phyloP scores from a whole-genome alignment of 176 grass and related monocot species.

The Alloteropsis semialata region DNA sequence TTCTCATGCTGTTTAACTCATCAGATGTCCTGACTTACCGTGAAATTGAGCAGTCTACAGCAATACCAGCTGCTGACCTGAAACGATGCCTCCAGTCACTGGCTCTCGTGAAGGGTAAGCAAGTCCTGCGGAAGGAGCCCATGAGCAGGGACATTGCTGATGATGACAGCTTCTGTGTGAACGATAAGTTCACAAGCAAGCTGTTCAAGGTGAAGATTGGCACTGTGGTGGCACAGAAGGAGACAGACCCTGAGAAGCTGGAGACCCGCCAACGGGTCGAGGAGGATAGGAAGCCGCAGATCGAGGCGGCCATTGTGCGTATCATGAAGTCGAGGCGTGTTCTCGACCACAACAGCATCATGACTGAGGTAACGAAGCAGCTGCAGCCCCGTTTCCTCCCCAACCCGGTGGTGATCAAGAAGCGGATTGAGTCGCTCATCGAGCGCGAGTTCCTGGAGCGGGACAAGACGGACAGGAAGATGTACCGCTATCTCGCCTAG shows the following conservation, averaged over 20 bases:
- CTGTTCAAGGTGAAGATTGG: constrained; percentile 85
- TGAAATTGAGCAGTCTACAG: constrained; percentile 72
- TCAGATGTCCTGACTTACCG: constrained; percentile 49
- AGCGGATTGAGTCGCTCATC: constrained; percentile 74
- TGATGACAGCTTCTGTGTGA: constrained; percentile 67
- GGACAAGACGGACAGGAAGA: constrained; percentile 73
- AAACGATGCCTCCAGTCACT: constrained; percentile 82
- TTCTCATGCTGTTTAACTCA: constrained; percentile 82
- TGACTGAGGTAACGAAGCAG: constrained; percentile 66
- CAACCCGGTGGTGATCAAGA: constrained; percentile 85
- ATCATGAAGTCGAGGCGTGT: constrained; percentile 72
- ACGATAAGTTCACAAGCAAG: constrained; percentile 84
- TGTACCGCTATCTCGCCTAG: constrained; percentile 79
- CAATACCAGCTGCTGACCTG: constrained; percentile 62
- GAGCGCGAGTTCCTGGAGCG: constrained; percentile 78
- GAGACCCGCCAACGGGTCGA: constrained; percentile 76
- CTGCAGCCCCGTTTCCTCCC: constrained; percentile 75
- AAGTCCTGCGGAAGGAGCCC: constrained; percentile 80
- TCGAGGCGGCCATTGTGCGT: constrained; percentile 65
- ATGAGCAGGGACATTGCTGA: constrained; percentile 87
- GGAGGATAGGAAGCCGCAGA: constrained; percentile 66
- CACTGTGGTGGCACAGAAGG: constrained; percentile 62
- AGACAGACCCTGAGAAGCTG: constrained; percentile 72
- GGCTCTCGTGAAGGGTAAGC: constrained; percentile 79
- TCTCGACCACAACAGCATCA: constrained; percentile 67